Evolutionary conservation across 23 red algal genomes (phyloP), one percentile per base, ranked within the genome.

Genomic region (Porphyridium purpureum): DNA sequence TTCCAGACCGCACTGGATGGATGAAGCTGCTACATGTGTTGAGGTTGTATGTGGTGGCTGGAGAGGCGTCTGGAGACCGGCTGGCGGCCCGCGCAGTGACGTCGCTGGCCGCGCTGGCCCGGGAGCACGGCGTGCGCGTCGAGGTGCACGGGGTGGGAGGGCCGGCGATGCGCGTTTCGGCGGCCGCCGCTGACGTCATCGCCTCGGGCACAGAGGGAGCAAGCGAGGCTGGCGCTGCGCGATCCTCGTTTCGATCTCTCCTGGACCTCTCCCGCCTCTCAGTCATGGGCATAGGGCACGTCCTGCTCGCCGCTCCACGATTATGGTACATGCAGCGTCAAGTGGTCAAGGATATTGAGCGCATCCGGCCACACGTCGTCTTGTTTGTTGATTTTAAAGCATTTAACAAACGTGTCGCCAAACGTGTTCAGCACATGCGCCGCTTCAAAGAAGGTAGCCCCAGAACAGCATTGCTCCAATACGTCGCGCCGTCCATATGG

Each of bases 401-500:
- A 44, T 44, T 44, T 17, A 44, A 17, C 38, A 17, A 17, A 11
- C 11, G 38, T 11, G 38, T 44, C 17, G 38, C 38, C 11, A 44
- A 17, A 44, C 17, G 11, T 11, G 11, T 44, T 11, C 11, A 44
- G 17, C 38, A 44, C 17, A 17, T 11, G 38, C 17, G 17, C 38
- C 11, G 38, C n/a, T n/a, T n/a, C 11, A 44, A 44, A 11, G 11
- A 11, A 17, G 11, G 17, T 17, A 17, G 17, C 11, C 38, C 38
- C 11, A 44, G 38, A 11, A 11, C 38, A 11, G 11, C 38, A 44
- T 11, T 44, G 38, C 17, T 44, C 38, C 38, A 44, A 44, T 44
- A 44, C 38, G 38, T 44, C 17, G 38, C 38, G 38, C 38, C 38
- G 38, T 44, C 38, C 11, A 44, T 44, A 11, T 44, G 38, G 38